Base-by-base conservation (phyloP, 2,329 filamentous ascomycete species). In the Diaporthe sp. region DNA sequence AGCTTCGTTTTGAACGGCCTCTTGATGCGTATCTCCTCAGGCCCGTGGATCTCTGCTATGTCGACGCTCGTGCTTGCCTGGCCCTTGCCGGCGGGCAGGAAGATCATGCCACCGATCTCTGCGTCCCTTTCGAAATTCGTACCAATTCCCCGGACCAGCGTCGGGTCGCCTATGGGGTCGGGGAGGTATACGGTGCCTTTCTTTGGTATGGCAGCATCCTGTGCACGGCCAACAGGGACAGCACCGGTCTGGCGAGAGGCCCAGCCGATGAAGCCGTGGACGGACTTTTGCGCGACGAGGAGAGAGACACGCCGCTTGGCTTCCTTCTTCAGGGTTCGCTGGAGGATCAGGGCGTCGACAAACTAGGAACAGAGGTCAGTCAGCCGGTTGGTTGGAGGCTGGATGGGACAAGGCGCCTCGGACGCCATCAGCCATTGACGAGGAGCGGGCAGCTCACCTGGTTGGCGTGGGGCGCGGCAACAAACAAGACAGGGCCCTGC, bases 401-500 rank as follows among this genome's bases (percentile, higher is more conserved):
- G 22, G 9, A 78, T 78, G 46, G 61, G n/a, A 17, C 37, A n/a
- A n/a, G 34, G 25, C 39, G 39, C n/a, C 7, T n/a, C 34, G 28
- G 60, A 15, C 71, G 78, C 46, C 46, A 57, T 31, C 19, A 44
- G 60, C 7, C 34, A 60, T 15, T 19, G 57, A 49, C 34, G 37
- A 6, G 25, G 57, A 25, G 19, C 19, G 22, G 25, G n/a, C 28
- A 39, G 68, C 88, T 76, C 86, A 95, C 94, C 90, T 97, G 95
- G 84, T 99, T 99, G 76, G 96, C 96, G 88, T 99, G 97, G 79
- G 97, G 97, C 73, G 96, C 97, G 60, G 96, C 97, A 79, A 99
- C 97, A 81, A 99, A 97, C 76, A 99, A 94, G 78, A 99, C 91
- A 1, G 97, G 96, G 0, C 96, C 97, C 78, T 92, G 90, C 81